Percentiles rank a stretch among this genome's conserved stretches.
These are phyloP conservation scores for Nicotiana otophora DNA, from an alignment of 257 asterid species.

Conservation along the genomic window DNA sequence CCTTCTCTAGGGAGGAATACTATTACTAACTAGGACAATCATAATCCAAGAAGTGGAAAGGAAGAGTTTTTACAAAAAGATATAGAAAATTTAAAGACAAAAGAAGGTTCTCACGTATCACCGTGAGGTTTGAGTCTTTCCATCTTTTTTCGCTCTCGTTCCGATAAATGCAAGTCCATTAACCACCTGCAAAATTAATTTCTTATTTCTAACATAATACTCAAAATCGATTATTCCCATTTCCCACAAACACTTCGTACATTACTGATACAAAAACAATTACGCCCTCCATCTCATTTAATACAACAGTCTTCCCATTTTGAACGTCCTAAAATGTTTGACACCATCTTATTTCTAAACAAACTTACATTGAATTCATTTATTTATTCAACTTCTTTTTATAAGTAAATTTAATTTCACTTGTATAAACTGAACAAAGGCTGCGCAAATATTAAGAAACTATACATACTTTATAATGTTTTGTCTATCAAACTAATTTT, in stretches of 20 bases:
- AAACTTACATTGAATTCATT: neutral
- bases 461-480: neutral
- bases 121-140: slow-evolving; percentile 36
- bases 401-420: neutral
- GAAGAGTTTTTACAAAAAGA: neutral
- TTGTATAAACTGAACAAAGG: neutral
- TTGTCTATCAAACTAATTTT: neutral
- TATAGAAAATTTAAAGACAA: neutral
- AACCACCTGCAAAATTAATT: slow-evolving; percentile 52
- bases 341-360: neutral
- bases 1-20: neutral
- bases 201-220: neutral
- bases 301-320: neutral
- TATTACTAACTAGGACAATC: neutral
- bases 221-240: neutral
- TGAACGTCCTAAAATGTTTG: neutral
- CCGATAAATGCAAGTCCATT: slow-evolving; percentile 54
- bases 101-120: slow-evolving; percentile 30
- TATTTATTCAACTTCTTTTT: neutral
- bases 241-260: neutral
- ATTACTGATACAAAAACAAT: neutral
- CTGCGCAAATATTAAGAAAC: neutral
- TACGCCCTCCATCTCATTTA: neutral
- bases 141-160: slow-evolving; percentile 32
- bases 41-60: neutral